Conservation (phyloP, 805 yeast genomes). For the Hanseniaspora singularis region DNA sequence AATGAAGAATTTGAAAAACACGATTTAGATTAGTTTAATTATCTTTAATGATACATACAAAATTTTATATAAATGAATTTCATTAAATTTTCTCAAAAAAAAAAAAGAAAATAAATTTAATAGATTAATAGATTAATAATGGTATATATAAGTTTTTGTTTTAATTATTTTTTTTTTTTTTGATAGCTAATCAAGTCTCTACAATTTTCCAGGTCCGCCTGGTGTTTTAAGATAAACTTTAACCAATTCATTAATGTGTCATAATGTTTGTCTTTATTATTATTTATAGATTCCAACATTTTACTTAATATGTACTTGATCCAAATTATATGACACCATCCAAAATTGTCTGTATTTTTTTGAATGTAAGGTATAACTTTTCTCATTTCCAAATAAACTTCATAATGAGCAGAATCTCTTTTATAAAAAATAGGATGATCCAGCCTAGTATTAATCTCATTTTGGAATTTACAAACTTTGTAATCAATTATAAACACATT, state of each 20-base stretch:
- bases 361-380: conserved; percentile 14
- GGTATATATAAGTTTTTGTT: background rate
- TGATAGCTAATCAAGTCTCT: conserved; percentile 14
- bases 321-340: conserved; percentile 16
- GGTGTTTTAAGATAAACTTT: conserved; percentile 15
- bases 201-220: conserved; percentile 15
- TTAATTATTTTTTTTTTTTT: conserved; percentile 8
- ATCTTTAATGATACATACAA: too few species aligned
- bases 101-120: background rate
- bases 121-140: too few species aligned
- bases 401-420: conserved; percentile 16
- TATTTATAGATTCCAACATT: conserved; percentile 14
- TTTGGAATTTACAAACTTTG: conserved; percentile 40
- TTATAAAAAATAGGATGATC: conserved; percentile 52
- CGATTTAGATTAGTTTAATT: conserved; percentile 1
- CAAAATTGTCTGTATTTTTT: conserved; percentile 3
- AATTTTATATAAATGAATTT: too few species aligned
- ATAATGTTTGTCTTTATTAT: conserved; percentile 15
- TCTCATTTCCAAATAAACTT: conserved; percentile 15
- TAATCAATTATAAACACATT: conserved; percentile 47
- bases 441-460: conserved; percentile 39
- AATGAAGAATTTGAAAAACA: conserved; percentile 5
- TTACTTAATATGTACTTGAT: conserved; percentile 15
- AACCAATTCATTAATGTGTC: conserved; percentile 16
- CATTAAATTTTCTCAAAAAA: background rate